phyloP scores from a whole-genome alignment of 2,329 filamentous ascomycete genomes.

The Plenodomus tracheiphilus region DNA sequence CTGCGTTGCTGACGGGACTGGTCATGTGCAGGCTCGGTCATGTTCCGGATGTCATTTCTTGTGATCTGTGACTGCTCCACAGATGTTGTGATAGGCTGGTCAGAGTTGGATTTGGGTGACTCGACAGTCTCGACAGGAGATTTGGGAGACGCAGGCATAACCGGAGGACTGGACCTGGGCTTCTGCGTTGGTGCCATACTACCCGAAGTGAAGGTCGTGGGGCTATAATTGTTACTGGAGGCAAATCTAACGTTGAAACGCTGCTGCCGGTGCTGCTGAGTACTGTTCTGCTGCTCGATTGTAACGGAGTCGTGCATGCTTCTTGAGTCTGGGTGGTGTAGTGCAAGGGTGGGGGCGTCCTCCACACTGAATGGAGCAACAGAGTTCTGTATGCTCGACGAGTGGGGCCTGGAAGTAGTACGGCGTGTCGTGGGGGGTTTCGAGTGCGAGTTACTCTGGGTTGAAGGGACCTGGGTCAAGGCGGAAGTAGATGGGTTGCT shows the following conservation, averaged over 20 bases:
- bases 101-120: conserved; percentile 6
- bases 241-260: conserved; percentile 31
- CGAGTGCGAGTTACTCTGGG: neutral
- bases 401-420: neutral
- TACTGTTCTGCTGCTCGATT: conserved; percentile 9
- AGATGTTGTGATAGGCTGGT: conserved; percentile 7
- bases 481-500: neutral
- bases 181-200: conserved; percentile 24
- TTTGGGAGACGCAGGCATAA: conserved; percentile 3
- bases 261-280: conserved; percentile 22
- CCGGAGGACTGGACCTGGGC: conserved; percentile 17
- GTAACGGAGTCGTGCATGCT: conserved; percentile 10
- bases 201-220: conserved; percentile 23
- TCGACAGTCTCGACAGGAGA: conserved; percentile 6
- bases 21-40: conserved; percentile 5
- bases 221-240: neutral
- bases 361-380: neutral
- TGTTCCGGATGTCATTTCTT: conserved; percentile 1
- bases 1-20: conserved; percentile 11
- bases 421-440: neutral
- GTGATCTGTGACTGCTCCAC: conserved; percentile 9
- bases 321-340: conserved; percentile 6
- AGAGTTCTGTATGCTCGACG: neutral
- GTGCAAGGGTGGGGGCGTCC: conserved; percentile 3
- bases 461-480: neutral